Conservation (phyloP, 495 filamentous ascomycete genomes). For the Penicillium waksmanii region DNA sequence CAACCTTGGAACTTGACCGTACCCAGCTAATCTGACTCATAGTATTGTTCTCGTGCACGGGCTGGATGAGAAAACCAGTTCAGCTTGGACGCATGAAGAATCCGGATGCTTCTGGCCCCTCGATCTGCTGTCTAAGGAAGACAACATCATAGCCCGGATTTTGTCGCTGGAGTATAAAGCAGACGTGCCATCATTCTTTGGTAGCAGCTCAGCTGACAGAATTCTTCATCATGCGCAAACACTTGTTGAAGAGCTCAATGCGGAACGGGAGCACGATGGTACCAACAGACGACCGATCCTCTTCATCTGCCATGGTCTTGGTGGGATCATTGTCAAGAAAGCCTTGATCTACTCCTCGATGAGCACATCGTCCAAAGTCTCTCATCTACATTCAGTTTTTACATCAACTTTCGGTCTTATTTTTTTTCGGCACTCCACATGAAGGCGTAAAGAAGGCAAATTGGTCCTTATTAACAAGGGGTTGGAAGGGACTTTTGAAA, state of each 20-base stretch:
- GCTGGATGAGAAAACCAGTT: constrained; percentile 32
- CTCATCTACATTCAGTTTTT: constrained; percentile 33
- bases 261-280: not conserved
- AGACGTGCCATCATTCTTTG: constrained; percentile 13
- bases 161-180: constrained; percentile 28
- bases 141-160: constrained; percentile 22
- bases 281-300: not conserved
- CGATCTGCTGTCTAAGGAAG: constrained; percentile 19
- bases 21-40: constrained; percentile 40
- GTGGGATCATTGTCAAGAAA: constrained; percentile 53
- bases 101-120: constrained; percentile 16
- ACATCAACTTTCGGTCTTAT: constrained; percentile 29
- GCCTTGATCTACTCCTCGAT: constrained; percentile 30
- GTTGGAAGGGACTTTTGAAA: constrained; percentile 18
- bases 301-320: constrained; percentile 56
- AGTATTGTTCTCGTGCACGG: constrained; percentile 46
- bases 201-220: constrained; percentile 9
- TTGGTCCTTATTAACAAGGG: constrained; percentile 7
- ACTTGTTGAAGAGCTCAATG: constrained; percentile 17
- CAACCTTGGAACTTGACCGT: constrained; percentile 2
- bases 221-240: constrained; percentile 26
- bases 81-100: constrained; percentile 28
- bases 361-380: constrained; percentile 21
- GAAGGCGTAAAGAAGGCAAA: constrained; percentile 1
- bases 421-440: constrained; percentile 42